Evolutionary conservation across 495 filamentous ascomycete species (phyloP).

Genomic region (Daldinia vernicosa): DNA sequence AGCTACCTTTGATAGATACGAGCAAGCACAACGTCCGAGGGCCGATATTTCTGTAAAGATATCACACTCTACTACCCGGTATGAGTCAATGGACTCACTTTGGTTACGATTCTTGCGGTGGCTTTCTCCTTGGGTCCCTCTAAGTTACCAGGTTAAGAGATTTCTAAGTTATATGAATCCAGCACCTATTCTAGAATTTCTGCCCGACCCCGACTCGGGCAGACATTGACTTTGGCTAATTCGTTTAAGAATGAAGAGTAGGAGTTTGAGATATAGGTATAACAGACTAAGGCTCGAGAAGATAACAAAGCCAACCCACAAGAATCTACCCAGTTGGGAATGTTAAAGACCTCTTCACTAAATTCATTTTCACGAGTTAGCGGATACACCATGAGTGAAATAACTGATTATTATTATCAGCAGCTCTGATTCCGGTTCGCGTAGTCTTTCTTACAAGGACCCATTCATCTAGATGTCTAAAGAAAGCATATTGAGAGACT

Average conservation of each 20-base stretch:
- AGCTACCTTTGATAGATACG: constrained; percentile 27
- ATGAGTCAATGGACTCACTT: constrained; percentile 42
- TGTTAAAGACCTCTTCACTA: too few species aligned
- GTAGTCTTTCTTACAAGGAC: not conserved
- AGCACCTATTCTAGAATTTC: not conserved
- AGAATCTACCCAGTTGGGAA: too few species aligned
- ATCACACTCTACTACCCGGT: constrained; percentile 32
- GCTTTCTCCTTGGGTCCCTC: constrained; percentile 19
- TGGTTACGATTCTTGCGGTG: constrained; percentile 24
- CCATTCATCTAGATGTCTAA: not conserved
- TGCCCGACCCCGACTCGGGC: not conserved
- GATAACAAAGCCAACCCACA: too few species aligned
- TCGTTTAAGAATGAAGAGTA: not conserved
- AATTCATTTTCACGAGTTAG: too few species aligned
- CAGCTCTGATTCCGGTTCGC: not conserved
- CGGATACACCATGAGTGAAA: too few species aligned
- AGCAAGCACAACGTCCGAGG: constrained; percentile 34
- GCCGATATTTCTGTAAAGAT: constrained; percentile 18
- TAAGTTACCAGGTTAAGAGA: not conserved
- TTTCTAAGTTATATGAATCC: not conserved
- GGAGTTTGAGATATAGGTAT: not conserved
- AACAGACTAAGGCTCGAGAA: not conserved
- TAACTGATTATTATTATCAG: not conserved
- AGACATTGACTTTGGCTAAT: not conserved
- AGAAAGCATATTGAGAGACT: not conserved